phyloP scores from a whole-genome alignment of 1,139 yeast species.

The Sugiyamaella novakii region DNA sequence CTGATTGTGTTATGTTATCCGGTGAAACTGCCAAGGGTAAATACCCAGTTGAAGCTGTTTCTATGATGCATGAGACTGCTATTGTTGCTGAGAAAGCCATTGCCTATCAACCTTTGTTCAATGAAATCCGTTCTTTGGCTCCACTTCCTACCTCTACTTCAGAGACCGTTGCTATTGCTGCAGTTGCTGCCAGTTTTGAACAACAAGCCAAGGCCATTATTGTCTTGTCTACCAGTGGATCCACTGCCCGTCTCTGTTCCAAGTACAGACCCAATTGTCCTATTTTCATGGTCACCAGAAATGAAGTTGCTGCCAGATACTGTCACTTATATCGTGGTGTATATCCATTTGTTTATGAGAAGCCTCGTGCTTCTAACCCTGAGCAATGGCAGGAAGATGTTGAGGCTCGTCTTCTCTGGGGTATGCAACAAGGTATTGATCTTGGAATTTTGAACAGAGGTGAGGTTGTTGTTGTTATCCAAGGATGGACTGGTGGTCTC shows the following conservation, averaged over 20 bases:
- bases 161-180: slow-evolving; percentile 97
- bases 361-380: slow-evolving; percentile 56
- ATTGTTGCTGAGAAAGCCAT: slow-evolving; percentile 96
- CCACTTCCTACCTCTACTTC: slow-evolving; percentile 88
- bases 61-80: slow-evolving; percentile 98
- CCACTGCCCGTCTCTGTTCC: slow-evolving; percentile 92
- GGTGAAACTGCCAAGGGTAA: slow-evolving; percentile 99
- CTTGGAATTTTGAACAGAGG: slow-evolving; percentile 86
- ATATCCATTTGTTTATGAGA: slow-evolving; percentile 86
- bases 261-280: slow-evolving; percentile 98
- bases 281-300: slow-evolving; percentile 97
- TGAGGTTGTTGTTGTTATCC: slow-evolving; percentile 90
- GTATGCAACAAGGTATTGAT: slow-evolving; percentile 85
- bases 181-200: slow-evolving; percentile 94
- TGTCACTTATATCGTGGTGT: slow-evolving; percentile 98
- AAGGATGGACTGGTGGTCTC: slow-evolving; percentile 98
- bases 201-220: slow-evolving; percentile 96
- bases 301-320: slow-evolving; percentile 88
- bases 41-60: slow-evolving; percentile 96
- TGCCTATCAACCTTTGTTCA: slow-evolving; percentile 83
- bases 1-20: slow-evolving; percentile 99
- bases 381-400: slow-evolving; percentile 94
- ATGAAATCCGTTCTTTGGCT: slow-evolving; percentile 86
- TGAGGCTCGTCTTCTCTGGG: slow-evolving; percentile 92
- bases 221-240: slow-evolving; percentile 92